Percentiles rank a stretch among this genome's conserved stretches.
These are phyloP conservation scores for Aspergillus fumigatus DNA, from an alignment of 2,329 filamentous ascomycete species.

Conservation along the genomic window DNA sequence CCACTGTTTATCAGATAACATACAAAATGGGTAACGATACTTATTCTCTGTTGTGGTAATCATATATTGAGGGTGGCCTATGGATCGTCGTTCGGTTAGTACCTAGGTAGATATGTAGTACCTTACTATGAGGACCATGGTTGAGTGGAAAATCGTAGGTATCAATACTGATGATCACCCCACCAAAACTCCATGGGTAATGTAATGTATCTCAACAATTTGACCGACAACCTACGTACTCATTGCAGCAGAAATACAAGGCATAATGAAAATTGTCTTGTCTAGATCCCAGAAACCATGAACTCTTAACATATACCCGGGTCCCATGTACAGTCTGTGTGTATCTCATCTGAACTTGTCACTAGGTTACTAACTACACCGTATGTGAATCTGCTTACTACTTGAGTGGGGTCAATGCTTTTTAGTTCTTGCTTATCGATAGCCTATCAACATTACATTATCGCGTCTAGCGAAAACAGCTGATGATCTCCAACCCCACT, in stretches of 20 bases:
- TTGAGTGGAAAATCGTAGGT: background rate
- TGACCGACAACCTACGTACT: background rate
- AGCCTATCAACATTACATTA: constrained; percentile 12
- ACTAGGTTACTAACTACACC: background rate
- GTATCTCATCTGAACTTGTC: background rate
- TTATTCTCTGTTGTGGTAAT: background rate
- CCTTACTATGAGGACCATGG: background rate
- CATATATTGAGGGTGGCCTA: background rate
- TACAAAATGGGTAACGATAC: background rate
- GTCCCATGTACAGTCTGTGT: background rate
- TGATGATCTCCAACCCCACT: background rate
- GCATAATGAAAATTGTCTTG: background rate
- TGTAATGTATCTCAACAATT: background rate
- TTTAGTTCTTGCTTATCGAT: constrained; percentile 6
- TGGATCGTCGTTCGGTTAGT: background rate
- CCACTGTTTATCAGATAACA: background rate
- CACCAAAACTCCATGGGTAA: background rate
- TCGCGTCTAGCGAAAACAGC: constrained; percentile 1
- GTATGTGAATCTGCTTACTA: constrained; percentile 1
- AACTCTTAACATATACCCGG: background rate
- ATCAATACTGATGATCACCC: background rate
- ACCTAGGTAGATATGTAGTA: too few species aligned
- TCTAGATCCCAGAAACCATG: background rate
- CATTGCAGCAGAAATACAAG: background rate
- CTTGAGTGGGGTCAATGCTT: background rate